Conservation (phyloP, 73 alveolate species). For the Tetrahymena thermophila region DNA sequence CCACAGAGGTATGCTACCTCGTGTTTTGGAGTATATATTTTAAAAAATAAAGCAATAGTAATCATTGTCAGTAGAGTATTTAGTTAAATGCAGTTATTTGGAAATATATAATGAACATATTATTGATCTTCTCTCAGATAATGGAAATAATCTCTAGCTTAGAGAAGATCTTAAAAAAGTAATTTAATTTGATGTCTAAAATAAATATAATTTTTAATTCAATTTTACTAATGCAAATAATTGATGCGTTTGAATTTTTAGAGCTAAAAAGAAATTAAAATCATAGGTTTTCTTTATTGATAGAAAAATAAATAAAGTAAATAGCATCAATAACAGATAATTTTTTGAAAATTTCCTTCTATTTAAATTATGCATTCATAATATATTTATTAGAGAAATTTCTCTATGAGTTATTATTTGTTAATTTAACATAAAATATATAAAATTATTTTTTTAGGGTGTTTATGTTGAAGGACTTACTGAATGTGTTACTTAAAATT, state of each 20-base stretch:
- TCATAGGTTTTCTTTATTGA: not conserved
- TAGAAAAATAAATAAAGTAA: too few relatives aligned
- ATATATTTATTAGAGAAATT: too few relatives aligned
- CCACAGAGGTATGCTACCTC: constrained; percentile 29
- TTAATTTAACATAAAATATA: not conserved
- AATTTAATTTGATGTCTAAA: not conserved
- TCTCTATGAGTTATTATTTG: too few relatives aligned
- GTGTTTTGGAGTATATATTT: constrained; percentile 33
- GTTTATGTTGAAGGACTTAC: constrained; percentile 67
- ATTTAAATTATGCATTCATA: not conserved
- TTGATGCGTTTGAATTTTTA: not conserved
- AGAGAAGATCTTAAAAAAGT: constrained; percentile 72
- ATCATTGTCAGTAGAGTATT: constrained; percentile 59
- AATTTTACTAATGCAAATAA: too few relatives aligned
- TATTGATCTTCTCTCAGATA: constrained; percentile 79
- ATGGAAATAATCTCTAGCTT: constrained; percentile 48
- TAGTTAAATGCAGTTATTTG: constrained; percentile 73
- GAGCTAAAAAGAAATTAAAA: not conserved
- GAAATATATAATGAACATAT: constrained; percentile 91
- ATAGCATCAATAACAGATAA: not conserved
- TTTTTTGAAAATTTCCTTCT: too few relatives aligned
- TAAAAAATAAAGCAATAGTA: constrained; percentile 10
- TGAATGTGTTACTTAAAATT: constrained; percentile 68
- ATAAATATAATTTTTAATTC: not conserved
- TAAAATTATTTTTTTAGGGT: constrained; percentile 59